Base-by-base conservation (phyloP, 768 basidiomycete genomes). In the Chiua virens region DNA sequence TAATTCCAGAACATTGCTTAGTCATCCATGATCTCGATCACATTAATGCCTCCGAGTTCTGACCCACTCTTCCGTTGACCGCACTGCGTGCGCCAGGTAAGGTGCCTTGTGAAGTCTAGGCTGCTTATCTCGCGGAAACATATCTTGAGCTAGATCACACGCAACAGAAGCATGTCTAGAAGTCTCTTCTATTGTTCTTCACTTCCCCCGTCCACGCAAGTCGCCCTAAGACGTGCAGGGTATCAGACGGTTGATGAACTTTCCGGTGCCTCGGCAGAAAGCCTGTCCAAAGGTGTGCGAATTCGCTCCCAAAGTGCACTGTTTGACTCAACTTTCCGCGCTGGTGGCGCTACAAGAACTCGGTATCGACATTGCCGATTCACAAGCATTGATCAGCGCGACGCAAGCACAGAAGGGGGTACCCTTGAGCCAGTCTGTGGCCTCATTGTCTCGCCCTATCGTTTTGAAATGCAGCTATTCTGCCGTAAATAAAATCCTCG, bases 191-290 rank as follows among this genome's bases (percentile, higher is more conserved):
- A 80, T 77, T 41, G 66, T 78, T 47, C 69, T 68, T 51, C 63
- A 9, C 72, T 85, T 14, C 73, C 82, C 4, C 64, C 70, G 9
- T 69, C 77, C 21, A 73, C 74, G 3, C 72, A 81, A 28, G 67
- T 72, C 15, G 75, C 74, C 4, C 69, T 87, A 30, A 71, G 71
- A 40, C 71, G 69, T 35, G 75, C 78, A 35, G 85, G 85, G 7
- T 87, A 85, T 58, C 77, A 81, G 60, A 81, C 76, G 8, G 58
- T 81, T 3, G 70, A 77, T 45, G 86, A 88, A 56, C 58, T 87
- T 8, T 63, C 63, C 15, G 63, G 64, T 8, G 61, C 69, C 3
- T 74, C 78, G 3, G 69, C 74, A 5, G 79, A 81, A 48, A 53
- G 57, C n/a, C 61, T 87, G 20, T 74, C 80, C 21, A 70, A 74